Conservation (phyloP, 306 rosid genomes). For the Potentilla sterilis region DNA sequence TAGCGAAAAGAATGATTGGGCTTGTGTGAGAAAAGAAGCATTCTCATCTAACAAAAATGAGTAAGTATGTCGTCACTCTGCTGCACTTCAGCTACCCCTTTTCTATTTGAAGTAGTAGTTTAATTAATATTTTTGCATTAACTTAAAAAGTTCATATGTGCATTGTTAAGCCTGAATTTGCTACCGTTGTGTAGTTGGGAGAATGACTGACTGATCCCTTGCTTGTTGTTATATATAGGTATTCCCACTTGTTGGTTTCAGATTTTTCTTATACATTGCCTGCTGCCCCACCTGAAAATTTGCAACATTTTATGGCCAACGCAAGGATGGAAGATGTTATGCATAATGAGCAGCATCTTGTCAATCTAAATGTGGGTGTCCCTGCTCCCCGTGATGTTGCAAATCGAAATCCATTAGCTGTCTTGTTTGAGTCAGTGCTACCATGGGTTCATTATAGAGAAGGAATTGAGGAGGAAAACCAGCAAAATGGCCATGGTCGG, state of each 20-base stretch:
- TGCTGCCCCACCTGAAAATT: conserved; percentile 74
- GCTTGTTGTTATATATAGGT: conserved; percentile 47
- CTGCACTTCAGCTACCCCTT: not conserved
- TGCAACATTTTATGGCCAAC: conserved; percentile 69
- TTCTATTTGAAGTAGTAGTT: not conserved
- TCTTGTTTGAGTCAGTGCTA: conserved; percentile 83
- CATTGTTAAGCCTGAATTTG: not conserved
- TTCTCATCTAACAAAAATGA: conserved; percentile 88
- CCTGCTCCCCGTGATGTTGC: conserved; percentile 57
- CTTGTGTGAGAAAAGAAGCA: conserved; percentile 89
- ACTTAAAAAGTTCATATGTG: not conserved
- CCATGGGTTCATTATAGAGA: conserved; percentile 90
- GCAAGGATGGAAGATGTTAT: conserved; percentile 58
- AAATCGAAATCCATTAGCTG: conserved; percentile 72
- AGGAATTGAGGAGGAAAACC: conserved; percentile 40
- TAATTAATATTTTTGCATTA: not conserved
- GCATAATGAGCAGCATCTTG: conserved; percentile 51
- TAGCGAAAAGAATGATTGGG: conserved; percentile 70
- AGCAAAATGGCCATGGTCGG: conserved; percentile 40
- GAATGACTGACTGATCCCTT: conserved; percentile 15
- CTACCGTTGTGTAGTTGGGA: not conserved
- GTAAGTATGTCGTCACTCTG: conserved; percentile 41
- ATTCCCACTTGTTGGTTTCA: conserved; percentile 79
- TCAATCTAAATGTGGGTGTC: conserved; percentile 47
- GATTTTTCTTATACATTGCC: conserved; percentile 82